Base-by-base conservation (phyloP, 345 rosid species). In the Citrus unshiu region DNA sequence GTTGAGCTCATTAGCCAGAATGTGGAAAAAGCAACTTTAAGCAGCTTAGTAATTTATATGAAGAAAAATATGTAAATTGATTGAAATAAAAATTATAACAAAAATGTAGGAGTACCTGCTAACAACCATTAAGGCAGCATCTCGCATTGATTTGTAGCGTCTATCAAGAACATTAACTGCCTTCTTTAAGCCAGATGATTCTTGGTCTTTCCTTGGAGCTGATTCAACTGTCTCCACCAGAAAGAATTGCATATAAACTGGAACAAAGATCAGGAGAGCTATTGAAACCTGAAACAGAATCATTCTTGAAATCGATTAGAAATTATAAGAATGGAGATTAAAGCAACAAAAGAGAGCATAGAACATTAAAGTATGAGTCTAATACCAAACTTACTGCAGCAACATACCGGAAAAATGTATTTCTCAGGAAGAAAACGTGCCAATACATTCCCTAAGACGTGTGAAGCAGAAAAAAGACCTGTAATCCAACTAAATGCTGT, bases 401-500 rank as follows among this genome's bases (percentile, higher is more conserved):
- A 30, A 77, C 87, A 70, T 78, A 89, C 90, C 74, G 30, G 72
- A 59, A 89, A 87, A 57, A 89, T 80, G 72, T 79, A 89, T 65
- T 84, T 82, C 82, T 84, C 88, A 2, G 90, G 92, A 30, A 89
- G 90, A 78, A 87, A 86, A 21, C 81, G 86, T 14, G 92, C 89
- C 54, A 86, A 68, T 46, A 87, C 2, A 73, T 89, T 87, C 25
- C 89, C 92, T 13, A 89, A 21, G 76, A 89, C 84, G 70, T 87
- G 90, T 9, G 92, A 87, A 72, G 87, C 86, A 60, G 92, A 89
- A 70, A 87, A 84, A 51, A 87, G 82, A 24, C 90, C 92, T 0
- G 92, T 87, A 51, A 87, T 87, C 92, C 88, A 89, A 78, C 92
- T 86, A 82, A 89, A 87, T 46, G 84, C 88, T 3, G 87, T 78